phyloP scores from a whole-genome alignment of 805 yeast species.

The Blastobotrys peoriensis region DNA sequence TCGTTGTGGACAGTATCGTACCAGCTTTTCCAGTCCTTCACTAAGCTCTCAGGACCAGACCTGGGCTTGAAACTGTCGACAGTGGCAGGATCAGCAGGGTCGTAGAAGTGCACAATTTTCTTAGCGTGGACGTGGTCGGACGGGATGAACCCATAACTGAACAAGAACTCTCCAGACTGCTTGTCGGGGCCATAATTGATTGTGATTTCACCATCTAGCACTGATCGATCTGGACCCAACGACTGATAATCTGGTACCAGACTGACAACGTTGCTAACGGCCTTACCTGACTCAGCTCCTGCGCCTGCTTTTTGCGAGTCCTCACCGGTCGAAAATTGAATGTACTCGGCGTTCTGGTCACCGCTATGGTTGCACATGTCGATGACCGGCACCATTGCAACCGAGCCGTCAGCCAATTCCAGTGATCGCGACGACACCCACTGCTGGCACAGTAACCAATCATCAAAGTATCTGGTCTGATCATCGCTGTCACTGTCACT shows the following conservation, averaged over 20 bases:
- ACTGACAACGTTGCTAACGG: slow-evolving; percentile 5
- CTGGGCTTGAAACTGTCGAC: slow-evolving; percentile 19
- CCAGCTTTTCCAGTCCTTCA: slow-evolving; percentile 2
- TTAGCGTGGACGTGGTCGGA: slow-evolving; percentile 12
- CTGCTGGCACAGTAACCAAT: slow-evolving; percentile 30
- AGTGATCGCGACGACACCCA: slow-evolving; percentile 33
- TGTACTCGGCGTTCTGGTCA: slow-evolving; percentile 31
- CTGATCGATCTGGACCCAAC: slow-evolving; percentile 3
- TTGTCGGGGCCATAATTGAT: slow-evolving; percentile 34
- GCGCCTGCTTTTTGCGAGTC: too few species aligned
- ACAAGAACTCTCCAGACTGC: slow-evolving; percentile 32
- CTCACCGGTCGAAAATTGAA: slow-evolving; percentile 13
- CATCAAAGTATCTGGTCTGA: slow-evolving; percentile 16
- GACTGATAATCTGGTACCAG: slow-evolving; percentile 8
- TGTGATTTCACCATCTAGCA: slow-evolving; percentile 24
- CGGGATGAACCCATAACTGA: slow-evolving; percentile 37
- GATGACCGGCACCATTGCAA: slow-evolving; percentile 48
- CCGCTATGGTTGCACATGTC: slow-evolving; percentile 47
- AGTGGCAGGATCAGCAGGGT: slow-evolving; percentile 16
- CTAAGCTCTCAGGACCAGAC: slow-evolving; percentile 9
- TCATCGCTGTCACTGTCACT: neutral
- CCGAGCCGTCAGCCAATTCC: slow-evolving; percentile 22
- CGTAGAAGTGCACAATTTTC: slow-evolving; percentile 15
- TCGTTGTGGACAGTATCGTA: neutral
- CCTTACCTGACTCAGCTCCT: neutral